Percentiles rank a stretch among this genome's conserved stretches.
Conservation (phyloP, 352 stramenopile species). For the Pelagophyceae sp. region DNA sequence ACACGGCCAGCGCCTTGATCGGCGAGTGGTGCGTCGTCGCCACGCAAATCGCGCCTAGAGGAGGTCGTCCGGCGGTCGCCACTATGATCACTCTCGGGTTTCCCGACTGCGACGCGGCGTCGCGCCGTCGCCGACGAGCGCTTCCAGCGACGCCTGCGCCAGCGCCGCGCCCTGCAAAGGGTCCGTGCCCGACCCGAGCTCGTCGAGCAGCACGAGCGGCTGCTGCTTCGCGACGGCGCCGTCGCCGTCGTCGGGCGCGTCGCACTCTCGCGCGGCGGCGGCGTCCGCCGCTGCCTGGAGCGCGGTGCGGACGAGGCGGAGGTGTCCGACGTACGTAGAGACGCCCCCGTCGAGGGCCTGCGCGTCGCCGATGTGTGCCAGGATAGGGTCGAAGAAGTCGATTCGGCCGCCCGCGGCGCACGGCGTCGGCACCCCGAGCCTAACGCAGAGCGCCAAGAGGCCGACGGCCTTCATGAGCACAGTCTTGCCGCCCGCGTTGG, state of each 20-base stretch:
- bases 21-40: slow-evolving; percentile 68
- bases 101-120: too few species aligned
- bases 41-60: slow-evolving; percentile 49
- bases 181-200: slow-evolving; percentile 66
- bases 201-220: slow-evolving; percentile 65
- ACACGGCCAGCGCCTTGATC: slow-evolving; percentile 60
- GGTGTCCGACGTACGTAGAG: slow-evolving; percentile 51
- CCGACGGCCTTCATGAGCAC: slow-evolving; percentile 65
- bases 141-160: slow-evolving; percentile 59
- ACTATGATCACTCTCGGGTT: too few species aligned
- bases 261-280: too few species aligned
- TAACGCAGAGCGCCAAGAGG: slow-evolving; percentile 47
- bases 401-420: slow-evolving; percentile 31
- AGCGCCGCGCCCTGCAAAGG: slow-evolving; percentile 62
- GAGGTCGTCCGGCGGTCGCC: too few species aligned
- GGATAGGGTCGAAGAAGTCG: slow-evolving; percentile 58
- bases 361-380: slow-evolving; percentile 61
- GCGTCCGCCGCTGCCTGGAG: slow-evolving; percentile 19
- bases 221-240: slow-evolving; percentile 18
- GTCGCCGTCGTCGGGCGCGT: too few species aligned
- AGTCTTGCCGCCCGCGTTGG: slow-evolving; percentile 65
- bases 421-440: slow-evolving; percentile 57
- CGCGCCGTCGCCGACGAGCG: slow-evolving; percentile 50
- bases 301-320: slow-evolving; percentile 32
- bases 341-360: slow-evolving; percentile 58